Conservation (phyloP, 1,284 basidiomycete species). For the Austropuccinia psidii region DNA sequence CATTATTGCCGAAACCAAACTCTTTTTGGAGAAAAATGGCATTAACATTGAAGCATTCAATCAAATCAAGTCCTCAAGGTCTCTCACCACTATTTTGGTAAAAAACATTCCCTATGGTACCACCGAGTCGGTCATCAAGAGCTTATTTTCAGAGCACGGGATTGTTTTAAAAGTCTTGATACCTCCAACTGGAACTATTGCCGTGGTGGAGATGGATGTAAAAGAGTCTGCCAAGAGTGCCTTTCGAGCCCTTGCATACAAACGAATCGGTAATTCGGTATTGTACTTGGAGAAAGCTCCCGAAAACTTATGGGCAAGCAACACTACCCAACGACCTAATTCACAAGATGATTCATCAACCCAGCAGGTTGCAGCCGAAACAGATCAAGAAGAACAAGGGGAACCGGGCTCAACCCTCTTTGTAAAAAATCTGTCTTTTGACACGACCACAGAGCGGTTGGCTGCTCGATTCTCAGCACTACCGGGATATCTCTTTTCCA, state of each 20-base stretch:
- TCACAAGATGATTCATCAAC: neutral
- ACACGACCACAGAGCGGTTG: constrained; percentile 71
- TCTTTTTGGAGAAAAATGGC: constrained; percentile 64
- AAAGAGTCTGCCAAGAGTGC: constrained; percentile 64
- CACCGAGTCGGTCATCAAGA: constrained; percentile 62
- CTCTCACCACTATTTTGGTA: constrained; percentile 70
- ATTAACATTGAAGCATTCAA: constrained; percentile 2
- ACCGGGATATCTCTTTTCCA: constrained; percentile 75
- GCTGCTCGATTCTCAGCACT: constrained; percentile 65
- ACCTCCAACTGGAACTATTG: constrained; percentile 88
- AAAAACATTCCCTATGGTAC: constrained; percentile 97
- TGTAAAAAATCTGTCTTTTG: constrained; percentile 87
- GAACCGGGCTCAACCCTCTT: constrained; percentile 75
- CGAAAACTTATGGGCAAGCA: constrained; percentile 57
- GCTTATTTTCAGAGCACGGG: constrained; percentile 72
- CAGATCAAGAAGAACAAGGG: constrained; percentile 49
- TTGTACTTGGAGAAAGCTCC: constrained; percentile 92
- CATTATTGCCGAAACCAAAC: constrained; percentile 88
- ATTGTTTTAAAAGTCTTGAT: constrained; percentile 68
- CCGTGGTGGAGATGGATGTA: constrained; percentile 76
- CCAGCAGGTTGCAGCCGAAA: neutral
- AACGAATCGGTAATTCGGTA: constrained; percentile 77
- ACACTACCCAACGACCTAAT: constrained; percentile 2
- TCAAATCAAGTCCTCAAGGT: constrained; percentile 43
- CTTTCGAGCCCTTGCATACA: constrained; percentile 75